Evolutionary conservation across 257 asterid species (phyloP).

Genomic region (Thymus quinquecostatus): DNA sequence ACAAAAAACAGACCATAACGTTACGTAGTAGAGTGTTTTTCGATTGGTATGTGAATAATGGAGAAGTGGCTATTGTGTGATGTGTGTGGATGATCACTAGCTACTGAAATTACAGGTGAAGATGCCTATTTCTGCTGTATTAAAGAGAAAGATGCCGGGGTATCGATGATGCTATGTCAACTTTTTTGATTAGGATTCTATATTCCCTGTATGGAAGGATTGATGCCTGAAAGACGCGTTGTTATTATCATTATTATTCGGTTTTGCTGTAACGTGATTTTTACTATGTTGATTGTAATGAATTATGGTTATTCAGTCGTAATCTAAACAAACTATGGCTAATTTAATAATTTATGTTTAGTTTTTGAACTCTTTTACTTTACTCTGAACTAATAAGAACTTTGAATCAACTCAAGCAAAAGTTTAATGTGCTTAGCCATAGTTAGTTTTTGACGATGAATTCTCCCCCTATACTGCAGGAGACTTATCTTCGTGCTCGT

Average conservation of each 20-base stretch:
- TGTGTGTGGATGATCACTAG: constrained; percentile 19
- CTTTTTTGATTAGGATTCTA: constrained; percentile 4
- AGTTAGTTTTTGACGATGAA: constrained; percentile 13
- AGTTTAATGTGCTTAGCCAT: not conserved
- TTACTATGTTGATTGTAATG: not conserved
- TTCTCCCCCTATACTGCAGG: constrained; percentile 38
- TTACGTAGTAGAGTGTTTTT: constrained; percentile 20
- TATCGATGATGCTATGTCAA: constrained; percentile 20
- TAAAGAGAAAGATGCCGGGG: constrained; percentile 24
- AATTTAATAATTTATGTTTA: not conserved
- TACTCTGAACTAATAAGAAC: not conserved
- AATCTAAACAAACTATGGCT: not conserved
- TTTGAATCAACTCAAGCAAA: not conserved
- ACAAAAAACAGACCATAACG: constrained; percentile 24
- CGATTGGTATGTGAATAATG: constrained; percentile 19
- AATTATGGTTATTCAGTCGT: not conserved
- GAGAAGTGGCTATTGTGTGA: constrained; percentile 19
- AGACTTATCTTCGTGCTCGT: constrained; percentile 58
- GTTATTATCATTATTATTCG: not conserved
- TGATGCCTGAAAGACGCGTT: not conserved
- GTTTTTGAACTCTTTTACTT: not conserved
- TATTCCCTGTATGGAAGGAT: not conserved
- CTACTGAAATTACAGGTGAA: constrained; percentile 29
- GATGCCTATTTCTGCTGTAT: constrained; percentile 19
- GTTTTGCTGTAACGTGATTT: not conserved